Conservation (phyloP, 371 early-diverging fungal genomes). For the Mortierella sp. region DNA sequence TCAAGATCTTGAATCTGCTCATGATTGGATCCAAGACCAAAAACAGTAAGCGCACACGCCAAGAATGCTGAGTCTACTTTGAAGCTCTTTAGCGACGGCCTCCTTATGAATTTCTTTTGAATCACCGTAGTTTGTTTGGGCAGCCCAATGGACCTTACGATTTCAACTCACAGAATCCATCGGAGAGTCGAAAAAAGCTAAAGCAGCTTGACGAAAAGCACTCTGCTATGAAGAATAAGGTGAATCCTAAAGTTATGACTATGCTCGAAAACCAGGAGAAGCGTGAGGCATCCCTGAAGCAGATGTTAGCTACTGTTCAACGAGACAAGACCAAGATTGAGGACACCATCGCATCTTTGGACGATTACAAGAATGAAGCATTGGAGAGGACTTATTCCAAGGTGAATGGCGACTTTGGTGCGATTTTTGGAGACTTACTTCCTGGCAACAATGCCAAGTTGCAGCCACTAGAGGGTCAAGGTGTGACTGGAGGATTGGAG, state of each 20-base stretch:
- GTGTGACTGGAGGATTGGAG: constrained; percentile 91
- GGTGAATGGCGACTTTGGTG: constrained; percentile 96
- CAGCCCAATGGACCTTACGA: constrained; percentile 84
- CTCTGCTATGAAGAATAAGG: constrained; percentile 84
- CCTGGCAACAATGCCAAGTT: constrained; percentile 93
- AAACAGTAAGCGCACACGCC: constrained; percentile 70
- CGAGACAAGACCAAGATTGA: constrained; percentile 96
- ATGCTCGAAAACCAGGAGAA: constrained; percentile 96
- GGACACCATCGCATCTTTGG: constrained; percentile 90
- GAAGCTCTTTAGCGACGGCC: neutral
- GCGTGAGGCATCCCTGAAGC: constrained; percentile 85
- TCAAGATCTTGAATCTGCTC: constrained; percentile 67
- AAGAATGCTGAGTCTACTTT: neutral
- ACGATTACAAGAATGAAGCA: constrained; percentile 91
- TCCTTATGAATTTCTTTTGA: neutral
- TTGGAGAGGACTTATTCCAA: constrained; percentile 90
- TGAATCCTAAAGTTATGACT: constrained; percentile 95
- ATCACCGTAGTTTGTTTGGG: constrained; percentile 78
- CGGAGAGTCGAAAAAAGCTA: constrained; percentile 77
- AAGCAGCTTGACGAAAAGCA: constrained; percentile 80
- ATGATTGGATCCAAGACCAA: constrained; percentile 93
- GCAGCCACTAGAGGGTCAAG: constrained; percentile 85
- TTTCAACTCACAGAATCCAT: constrained; percentile 77
- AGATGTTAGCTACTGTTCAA: constrained; percentile 90
- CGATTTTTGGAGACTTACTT: constrained; percentile 94